Base-by-base conservation (phyloP, 768 basidiomycete genomes). In the Boletus sensibilis region DNA sequence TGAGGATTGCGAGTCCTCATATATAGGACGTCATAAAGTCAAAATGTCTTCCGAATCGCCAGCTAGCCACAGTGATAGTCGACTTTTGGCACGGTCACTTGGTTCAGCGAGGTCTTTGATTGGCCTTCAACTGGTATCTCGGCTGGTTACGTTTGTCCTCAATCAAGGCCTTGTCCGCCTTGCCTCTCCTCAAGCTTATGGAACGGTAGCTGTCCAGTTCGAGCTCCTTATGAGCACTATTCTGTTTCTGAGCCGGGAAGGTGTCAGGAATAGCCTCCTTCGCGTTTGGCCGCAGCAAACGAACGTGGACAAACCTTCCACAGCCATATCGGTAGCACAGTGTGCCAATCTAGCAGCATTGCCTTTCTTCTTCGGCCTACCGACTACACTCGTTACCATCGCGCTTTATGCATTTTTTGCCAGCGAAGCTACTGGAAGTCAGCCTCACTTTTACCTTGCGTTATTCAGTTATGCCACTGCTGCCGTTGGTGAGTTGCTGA, bases 121-220 rank as follows among this genome's bases (percentile, higher is more conserved):
- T 60, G 83, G 84, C 31, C 83, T 98, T 18, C 97, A 98, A 66
- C 78, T 97, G 33, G 76, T 88, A 53, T 91, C 94, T 50, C 82
- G 97, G 0, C 62, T 89, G 4, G 79, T 94, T 66, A 98, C 97
- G 0, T 99, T 97, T 70, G 68, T 79, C 5, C 79, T 99, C 25
- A 98, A 98, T 72, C 95, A 97, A 71, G 82, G 84, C 0, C 79
- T 98, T 13, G 78, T 98, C 39, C 86, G 93, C 1, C 78, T 94
- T 29, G 87, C 89, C 2, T 86, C 92, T 0, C 94, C 95, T 1
- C 82, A 83, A 34, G 88, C 87, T 14, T 95, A 92, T 68, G 89
- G 96, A 11, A 94, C 91, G 0, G 94, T 92, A 16, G 84, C 93
- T 0, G 90, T 99, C 58, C 95, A 97, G 65, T 94, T 98, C 72